These are phyloP conservation scores for Diaporthe citriasiana DNA, from an alignment of 2,329 filamentous ascomycete genomes.

Conservation along the genomic window DNA sequence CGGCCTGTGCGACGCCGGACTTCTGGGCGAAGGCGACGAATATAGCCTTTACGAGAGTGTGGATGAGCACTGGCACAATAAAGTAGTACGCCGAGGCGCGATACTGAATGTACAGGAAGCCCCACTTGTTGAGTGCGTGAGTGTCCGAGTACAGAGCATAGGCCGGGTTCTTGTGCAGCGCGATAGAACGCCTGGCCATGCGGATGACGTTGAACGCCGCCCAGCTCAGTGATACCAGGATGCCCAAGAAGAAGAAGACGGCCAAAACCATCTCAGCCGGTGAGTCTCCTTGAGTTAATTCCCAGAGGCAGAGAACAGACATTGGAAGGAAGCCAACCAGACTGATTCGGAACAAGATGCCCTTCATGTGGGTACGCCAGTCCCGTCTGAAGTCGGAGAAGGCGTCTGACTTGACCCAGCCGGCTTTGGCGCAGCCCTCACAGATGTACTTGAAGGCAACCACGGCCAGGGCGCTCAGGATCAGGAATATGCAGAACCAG, in stretches of 20 bases:
- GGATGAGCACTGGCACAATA: conserved; percentile 80
- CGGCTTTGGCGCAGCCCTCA: conserved; percentile 77
- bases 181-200: conserved; percentile 82
- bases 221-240: conserved; percentile 80
- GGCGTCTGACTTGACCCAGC: conserved; percentile 83
- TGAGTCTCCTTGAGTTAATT: conserved; percentile 84
- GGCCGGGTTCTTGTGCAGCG: conserved; percentile 90
- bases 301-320: conserved; percentile 87
- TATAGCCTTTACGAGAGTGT: conserved; percentile 83
- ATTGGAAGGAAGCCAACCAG: conserved; percentile 90
- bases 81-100: conserved; percentile 91
- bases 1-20: conserved; percentile 77
- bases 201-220: conserved; percentile 86
- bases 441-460: conserved; percentile 81
- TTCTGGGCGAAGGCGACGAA: conserved; percentile 83
- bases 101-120: conserved; percentile 92
- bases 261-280: conserved; percentile 83
- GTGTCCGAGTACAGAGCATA: conserved; percentile 93
- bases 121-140: conserved; percentile 89
- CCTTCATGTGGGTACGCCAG: conserved; percentile 81
- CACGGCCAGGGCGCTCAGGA: conserved; percentile 78
- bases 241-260: conserved; percentile 83
- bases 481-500: conserved; percentile 85
- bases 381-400: conserved; percentile 90
- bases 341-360: conserved; percentile 86